A percentile compares a stretch with the other conserved stretches of the same genome.
Conservation (phyloP, 208 protist species). For the Perkinsela sp. region DNA sequence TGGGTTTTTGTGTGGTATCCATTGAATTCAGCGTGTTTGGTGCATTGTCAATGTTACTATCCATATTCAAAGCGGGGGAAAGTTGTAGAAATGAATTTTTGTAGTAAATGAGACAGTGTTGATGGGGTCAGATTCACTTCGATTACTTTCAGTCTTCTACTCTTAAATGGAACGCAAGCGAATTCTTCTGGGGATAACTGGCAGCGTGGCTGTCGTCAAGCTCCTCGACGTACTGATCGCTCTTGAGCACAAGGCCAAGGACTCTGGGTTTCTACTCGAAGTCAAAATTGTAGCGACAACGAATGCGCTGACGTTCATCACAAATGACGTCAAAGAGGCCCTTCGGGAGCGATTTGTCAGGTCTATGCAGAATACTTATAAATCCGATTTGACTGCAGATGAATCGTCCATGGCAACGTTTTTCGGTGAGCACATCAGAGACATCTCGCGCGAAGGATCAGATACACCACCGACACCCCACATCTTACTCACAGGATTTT, state of each 20-base stretch:
- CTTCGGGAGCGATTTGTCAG: slow-evolving; percentile 26
- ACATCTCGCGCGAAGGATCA: background rate
- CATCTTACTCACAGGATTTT: slow-evolving; percentile 14
- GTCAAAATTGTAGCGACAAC: slow-evolving; percentile 48
- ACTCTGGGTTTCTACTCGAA: slow-evolving; percentile 10
- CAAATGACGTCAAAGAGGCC: slow-evolving; percentile 18
- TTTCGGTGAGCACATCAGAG: background rate
- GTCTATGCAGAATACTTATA: background rate
- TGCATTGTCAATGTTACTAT: background rate
- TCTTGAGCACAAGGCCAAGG: slow-evolving; percentile 6
- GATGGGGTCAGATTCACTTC: too few relatives aligned
- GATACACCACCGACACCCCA: background rate
- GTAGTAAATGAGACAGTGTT: too few relatives aligned
- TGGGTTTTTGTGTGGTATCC: background rate
- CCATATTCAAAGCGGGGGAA: background rate
- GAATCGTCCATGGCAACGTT: background rate
- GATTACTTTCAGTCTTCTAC: background rate
- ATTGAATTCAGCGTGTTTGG: background rate
- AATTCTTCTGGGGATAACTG: slow-evolving; percentile 22
- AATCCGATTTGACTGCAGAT: background rate
- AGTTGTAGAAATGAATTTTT: too few relatives aligned
- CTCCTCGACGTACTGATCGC: slow-evolving; percentile 36
- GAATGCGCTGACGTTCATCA: slow-evolving; percentile 35
- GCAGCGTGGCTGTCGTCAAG: slow-evolving; percentile 61
- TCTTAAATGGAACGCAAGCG: background rate